Evolutionary conservation across 768 basidiomycete species (phyloP).

Genomic region (Fibroporia radiculosa): DNA sequence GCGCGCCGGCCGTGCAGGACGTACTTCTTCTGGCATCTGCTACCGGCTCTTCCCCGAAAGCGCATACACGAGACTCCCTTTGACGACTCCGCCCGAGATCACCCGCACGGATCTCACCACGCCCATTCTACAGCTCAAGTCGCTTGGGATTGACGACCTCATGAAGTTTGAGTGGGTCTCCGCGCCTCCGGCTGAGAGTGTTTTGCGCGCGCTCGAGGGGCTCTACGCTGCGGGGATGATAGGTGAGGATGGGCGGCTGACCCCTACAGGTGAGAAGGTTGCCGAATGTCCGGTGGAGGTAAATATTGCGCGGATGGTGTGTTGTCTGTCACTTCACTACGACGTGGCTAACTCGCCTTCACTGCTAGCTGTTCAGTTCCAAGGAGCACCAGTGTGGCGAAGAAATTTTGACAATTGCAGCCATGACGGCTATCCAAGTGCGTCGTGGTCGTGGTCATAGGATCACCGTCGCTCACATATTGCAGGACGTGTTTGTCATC

Average conservation of each 20-base stretch:
- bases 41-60: conserved; percentile 81
- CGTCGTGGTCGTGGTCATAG: conserved; percentile 5
- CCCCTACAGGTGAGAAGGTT: conserved; percentile 72
- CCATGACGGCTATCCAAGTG: conserved; percentile 91
- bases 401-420: conserved; percentile 92
- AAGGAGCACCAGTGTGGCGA: conserved; percentile 86
- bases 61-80: conserved; percentile 50
- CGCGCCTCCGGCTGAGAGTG: conserved; percentile 77
- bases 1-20: conserved; percentile 89
- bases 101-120: conserved; percentile 86
- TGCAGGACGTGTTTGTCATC: conserved; percentile 83
- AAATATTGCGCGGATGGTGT: conserved; percentile 88
- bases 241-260: conserved; percentile 72
- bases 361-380: conserved; percentile 71
- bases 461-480: too few relatives aligned
- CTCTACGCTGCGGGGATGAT: conserved; percentile 78
- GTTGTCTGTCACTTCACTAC: conserved; percentile 14
- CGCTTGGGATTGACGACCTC: conserved; percentile 89
- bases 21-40: conserved; percentile 87
- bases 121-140: conserved; percentile 89
- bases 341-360: not conserved
- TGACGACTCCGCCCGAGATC: conserved; percentile 81
- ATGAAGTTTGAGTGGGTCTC: conserved; percentile 97
- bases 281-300: conserved; percentile 94
- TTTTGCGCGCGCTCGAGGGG: conserved; percentile 80